Percentiles rank a stretch among this genome's conserved stretches.
phyloP scores from a whole-genome alignment of 176 grass and related monocot species.

The Oryza brachyantha region DNA sequence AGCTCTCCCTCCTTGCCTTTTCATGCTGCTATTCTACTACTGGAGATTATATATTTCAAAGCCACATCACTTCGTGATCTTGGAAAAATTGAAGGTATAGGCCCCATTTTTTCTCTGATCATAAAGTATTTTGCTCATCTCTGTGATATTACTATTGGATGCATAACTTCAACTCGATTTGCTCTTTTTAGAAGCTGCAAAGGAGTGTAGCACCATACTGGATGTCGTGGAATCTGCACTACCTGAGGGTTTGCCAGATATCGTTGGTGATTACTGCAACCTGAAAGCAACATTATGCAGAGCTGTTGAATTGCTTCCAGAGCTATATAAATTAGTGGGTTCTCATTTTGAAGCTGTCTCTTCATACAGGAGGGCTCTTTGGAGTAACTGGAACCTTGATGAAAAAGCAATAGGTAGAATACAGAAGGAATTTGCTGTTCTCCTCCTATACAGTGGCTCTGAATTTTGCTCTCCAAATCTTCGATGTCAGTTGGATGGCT shows the following conservation, averaged over 20 bases:
- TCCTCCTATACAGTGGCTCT: conserved; percentile 75
- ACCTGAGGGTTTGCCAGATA: conserved; percentile 45
- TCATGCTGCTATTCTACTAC: conserved; percentile 51
- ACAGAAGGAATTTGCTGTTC: conserved; percentile 81
- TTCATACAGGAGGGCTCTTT: conserved; percentile 82
- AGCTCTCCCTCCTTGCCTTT: conserved; percentile 48
- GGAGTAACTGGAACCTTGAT: conserved; percentile 72
- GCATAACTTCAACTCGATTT: conserved; percentile 21
- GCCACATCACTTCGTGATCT: conserved; percentile 69
- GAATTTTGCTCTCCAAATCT: conserved; percentile 55
- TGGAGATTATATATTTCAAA: conserved; percentile 84
- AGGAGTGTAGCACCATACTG: conserved; percentile 63
- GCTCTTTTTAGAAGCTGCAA: conserved; percentile 65
- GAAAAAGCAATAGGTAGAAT: conserved; percentile 45
- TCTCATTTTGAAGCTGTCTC: conserved; percentile 58
- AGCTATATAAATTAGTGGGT: conserved; percentile 65
- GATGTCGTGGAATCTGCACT: conserved; percentile 62
- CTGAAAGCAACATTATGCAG: conserved; percentile 72
- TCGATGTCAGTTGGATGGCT: conserved; percentile 55
- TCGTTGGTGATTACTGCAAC: conserved; percentile 49
- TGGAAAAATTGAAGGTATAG: conserved; percentile 61
- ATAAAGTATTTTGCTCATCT: background rate
- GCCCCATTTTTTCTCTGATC: background rate
- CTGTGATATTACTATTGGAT: background rate
- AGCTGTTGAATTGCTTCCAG: conserved; percentile 72